Percentiles rank a stretch among this genome's conserved stretches.
phyloP scores from a whole-genome alignment of 495 filamentous ascomycete genomes.

The Barbatosphaeria neglecta region DNA sequence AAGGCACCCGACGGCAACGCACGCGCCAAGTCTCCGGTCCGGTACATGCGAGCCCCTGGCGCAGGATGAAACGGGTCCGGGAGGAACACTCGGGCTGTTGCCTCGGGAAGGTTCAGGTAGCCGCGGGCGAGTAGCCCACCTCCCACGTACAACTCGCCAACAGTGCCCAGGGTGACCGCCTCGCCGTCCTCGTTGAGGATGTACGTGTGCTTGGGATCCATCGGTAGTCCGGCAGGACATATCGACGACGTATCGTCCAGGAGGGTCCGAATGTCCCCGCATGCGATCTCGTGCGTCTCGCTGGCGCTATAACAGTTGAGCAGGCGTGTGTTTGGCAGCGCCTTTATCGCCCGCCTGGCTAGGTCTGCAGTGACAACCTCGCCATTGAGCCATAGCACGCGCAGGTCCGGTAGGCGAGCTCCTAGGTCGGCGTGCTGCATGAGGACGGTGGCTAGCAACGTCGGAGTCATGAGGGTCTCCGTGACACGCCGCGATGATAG shows the following conservation, averaged over 20 bases:
- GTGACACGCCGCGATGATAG: slow-evolving; percentile 46
- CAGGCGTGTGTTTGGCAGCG: slow-evolving; percentile 49
- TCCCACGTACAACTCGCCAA: slow-evolving; percentile 59
- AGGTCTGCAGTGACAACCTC: slow-evolving; percentile 62
- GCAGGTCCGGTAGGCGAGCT: slow-evolving; percentile 43
- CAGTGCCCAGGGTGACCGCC: slow-evolving; percentile 25
- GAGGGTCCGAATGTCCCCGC: slow-evolving; percentile 55
- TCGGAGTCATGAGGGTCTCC: slow-evolving; percentile 66
- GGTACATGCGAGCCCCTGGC: slow-evolving; percentile 45
- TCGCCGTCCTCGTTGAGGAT: slow-evolving; percentile 48
- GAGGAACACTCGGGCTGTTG: slow-evolving; percentile 54
- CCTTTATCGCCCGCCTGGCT: slow-evolving; percentile 45
- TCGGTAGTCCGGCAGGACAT: slow-evolving; percentile 51
- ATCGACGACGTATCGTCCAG: slow-evolving; percentile 30
- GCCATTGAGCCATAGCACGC: slow-evolving; percentile 57
- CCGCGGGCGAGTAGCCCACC: slow-evolving; percentile 55
- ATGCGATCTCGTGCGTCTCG: slow-evolving; percentile 63
- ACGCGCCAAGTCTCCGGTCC: slow-evolving; percentile 59
- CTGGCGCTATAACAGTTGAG: slow-evolving; percentile 64
- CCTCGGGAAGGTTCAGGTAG: slow-evolving; percentile 62
- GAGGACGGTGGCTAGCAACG: slow-evolving; percentile 52
- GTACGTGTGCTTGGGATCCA: slow-evolving; percentile 47
- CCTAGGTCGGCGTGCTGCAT: slow-evolving; percentile 46
- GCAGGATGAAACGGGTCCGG: slow-evolving; percentile 29
- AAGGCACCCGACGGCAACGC: slow-evolving; percentile 49